phyloP scores from a whole-genome alignment of 306 rosid species.

The Quercus robur region DNA sequence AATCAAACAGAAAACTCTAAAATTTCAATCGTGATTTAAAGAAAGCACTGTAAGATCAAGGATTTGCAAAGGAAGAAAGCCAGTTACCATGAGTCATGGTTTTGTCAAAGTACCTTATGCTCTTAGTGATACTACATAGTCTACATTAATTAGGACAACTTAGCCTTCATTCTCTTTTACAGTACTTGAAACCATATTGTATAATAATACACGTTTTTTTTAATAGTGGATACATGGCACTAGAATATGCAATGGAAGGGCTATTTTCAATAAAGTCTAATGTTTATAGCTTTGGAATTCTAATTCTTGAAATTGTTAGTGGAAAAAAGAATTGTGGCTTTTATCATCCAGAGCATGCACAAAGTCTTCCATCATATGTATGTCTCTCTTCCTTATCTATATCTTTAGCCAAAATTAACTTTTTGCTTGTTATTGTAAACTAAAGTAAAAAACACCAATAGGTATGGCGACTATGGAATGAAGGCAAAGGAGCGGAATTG shows the following conservation, averaged over 20 bases:
- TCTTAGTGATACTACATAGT: too few relatives aligned
- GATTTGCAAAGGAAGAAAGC: too few relatives aligned
- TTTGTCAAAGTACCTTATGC: too few relatives aligned
- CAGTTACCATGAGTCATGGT: too few relatives aligned
- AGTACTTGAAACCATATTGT: background rate
- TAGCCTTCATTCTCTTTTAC: background rate
- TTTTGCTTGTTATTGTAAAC: background rate
- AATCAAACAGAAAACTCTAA: too few relatives aligned
- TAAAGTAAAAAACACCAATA: background rate
- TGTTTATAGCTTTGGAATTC: slow-evolving; percentile 34
- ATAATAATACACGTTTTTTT: background rate
- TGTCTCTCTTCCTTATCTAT: background rate
- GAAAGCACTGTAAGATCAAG: too few relatives aligned
- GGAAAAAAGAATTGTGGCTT: slow-evolving; percentile 6
- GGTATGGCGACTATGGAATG: slow-evolving; percentile 20
- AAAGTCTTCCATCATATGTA: slow-evolving; percentile 16
- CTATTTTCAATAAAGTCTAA: slow-evolving; percentile 18
- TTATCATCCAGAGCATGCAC: background rate
- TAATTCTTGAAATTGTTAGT: slow-evolving; percentile 16
- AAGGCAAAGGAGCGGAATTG: slow-evolving; percentile 11
- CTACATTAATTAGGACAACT: too few relatives aligned
- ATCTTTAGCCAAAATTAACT: background rate
- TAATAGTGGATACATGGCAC: slow-evolving; percentile 38
- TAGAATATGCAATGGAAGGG: slow-evolving; percentile 23
- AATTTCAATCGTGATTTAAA: too few relatives aligned